These are phyloP conservation scores for Linnemannia hyalina DNA, from an alignment of 192 early-diverging fungal genomes.

Conservation along the genomic window DNA sequence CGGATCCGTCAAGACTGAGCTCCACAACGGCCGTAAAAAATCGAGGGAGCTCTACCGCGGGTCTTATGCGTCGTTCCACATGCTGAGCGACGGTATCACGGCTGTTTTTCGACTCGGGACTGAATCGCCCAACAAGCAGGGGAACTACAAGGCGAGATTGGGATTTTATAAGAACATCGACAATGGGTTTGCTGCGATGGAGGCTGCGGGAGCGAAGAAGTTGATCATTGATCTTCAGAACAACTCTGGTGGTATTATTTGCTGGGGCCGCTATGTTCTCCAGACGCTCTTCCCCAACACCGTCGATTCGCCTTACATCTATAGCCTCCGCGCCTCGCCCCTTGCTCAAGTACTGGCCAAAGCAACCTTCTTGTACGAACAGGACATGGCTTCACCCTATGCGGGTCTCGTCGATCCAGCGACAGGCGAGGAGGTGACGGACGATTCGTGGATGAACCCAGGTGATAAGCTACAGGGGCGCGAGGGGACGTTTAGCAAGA, in stretches of 20 bases:
- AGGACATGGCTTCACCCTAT: slow-evolving; percentile 24
- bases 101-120: slow-evolving; percentile 45
- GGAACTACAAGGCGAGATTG: slow-evolving; percentile 11
- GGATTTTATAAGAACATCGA: slow-evolving; percentile 49
- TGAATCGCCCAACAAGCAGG: slow-evolving; percentile 27
- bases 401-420: slow-evolving; percentile 38
- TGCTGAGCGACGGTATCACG: slow-evolving; percentile 38
- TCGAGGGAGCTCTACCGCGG: slow-evolving; percentile 31
- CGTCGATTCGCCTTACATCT: slow-evolving; percentile 43
- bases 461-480: slow-evolving; percentile 19
- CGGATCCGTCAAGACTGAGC: slow-evolving; percentile 2
- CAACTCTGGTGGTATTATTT: slow-evolving; percentile 51
- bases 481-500: slow-evolving; percentile 23
- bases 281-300: slow-evolving; percentile 44
- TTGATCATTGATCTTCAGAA: slow-evolving; percentile 47
- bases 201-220: slow-evolving; percentile 29
- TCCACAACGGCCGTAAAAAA: slow-evolving; percentile 9
- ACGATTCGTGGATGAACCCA: slow-evolving; percentile 39
- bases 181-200: slow-evolving; percentile 33
- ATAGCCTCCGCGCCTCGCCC: slow-evolving; percentile 36
- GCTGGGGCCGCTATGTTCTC: slow-evolving; percentile 52
- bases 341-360: slow-evolving; percentile 37
- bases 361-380: slow-evolving; percentile 26
- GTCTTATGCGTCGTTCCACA: slow-evolving; percentile 41
- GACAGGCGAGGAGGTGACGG: slow-evolving; percentile 26